These are phyloP conservation scores for Boletus subcaerulescens DNA, from an alignment of 768 basidiomycete species.

Conservation along the genomic window DNA sequence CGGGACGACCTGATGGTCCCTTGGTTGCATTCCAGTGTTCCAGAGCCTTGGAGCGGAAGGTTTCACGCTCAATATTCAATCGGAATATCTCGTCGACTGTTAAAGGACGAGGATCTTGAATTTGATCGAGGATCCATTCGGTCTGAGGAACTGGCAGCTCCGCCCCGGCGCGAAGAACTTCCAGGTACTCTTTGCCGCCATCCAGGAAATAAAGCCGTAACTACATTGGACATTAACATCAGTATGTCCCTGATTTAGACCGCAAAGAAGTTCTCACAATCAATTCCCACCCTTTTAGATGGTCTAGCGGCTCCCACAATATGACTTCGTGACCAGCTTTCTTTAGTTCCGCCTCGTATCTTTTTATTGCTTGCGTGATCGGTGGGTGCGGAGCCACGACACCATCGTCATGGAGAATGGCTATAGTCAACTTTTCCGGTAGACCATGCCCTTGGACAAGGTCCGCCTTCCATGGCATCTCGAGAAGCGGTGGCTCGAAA, in stretches of 20 bases:
- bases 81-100: conserved; percentile 43
- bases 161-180: conserved; percentile 31
- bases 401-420: conserved; percentile 49
- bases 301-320: conserved; percentile 44
- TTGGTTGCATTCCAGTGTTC: conserved; percentile 45
- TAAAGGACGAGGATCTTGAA: conserved; percentile 36
- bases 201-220: conserved; percentile 48
- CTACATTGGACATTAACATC: conserved; percentile 23
- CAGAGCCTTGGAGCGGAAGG: conserved; percentile 38
- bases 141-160: conserved; percentile 43
- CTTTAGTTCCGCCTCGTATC: conserved; percentile 37
- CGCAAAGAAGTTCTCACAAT: conserved; percentile 32
- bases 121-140: conserved; percentile 42
- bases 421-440: conserved; percentile 43
- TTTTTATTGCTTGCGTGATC: conserved; percentile 39
- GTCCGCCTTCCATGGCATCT: conserved; percentile 47
- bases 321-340: conserved; percentile 53
- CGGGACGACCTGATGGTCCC: conserved; percentile 38
- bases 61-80: conserved; percentile 43
- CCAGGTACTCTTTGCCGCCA: conserved; percentile 44
- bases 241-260: conserved; percentile 10
- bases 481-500: conserved; percentile 42
- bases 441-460: conserved; percentile 37
- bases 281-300: conserved; percentile 45
- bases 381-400: conserved; percentile 51